Evolutionary conservation across 78 protist genomes (phyloP).

Genomic region (Dictyostelium purpureum): DNA sequence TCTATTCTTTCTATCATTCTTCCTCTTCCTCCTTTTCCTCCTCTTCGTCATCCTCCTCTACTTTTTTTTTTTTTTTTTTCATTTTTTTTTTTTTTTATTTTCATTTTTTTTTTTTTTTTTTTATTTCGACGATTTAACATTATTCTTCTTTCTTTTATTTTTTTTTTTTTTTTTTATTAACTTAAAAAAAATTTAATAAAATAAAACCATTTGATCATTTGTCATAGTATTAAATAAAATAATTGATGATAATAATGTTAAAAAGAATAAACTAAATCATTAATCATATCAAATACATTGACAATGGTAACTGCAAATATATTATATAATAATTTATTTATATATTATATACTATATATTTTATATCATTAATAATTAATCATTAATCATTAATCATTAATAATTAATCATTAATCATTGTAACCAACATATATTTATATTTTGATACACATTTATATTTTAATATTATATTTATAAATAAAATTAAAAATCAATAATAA

Average conservation of each 20-base stretch:
- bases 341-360: no score
- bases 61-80: background rate
- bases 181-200: background rate
- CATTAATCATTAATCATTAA: slow-evolving; percentile 21
- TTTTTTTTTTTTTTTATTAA: background rate
- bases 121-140: background rate
- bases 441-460: background rate
- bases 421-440: background rate
- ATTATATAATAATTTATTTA: no score
- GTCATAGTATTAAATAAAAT: no score
- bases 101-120: background rate
- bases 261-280: background rate
- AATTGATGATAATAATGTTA: no score
- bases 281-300: background rate
- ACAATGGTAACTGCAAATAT: background rate
- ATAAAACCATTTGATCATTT: background rate
- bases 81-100: background rate
- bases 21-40: background rate
- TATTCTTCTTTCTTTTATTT: no score
- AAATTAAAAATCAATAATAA: slow-evolving; percentile 12
- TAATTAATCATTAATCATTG: slow-evolving; percentile 38
- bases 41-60: background rate
- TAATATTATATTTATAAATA: slow-evolving; percentile 1
- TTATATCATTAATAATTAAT: slow-evolving; percentile 20
- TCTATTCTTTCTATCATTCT: background rate